Conservation (phyloP, 202 grass and related monocot genomes). For the Musa balbisiana region DNA sequence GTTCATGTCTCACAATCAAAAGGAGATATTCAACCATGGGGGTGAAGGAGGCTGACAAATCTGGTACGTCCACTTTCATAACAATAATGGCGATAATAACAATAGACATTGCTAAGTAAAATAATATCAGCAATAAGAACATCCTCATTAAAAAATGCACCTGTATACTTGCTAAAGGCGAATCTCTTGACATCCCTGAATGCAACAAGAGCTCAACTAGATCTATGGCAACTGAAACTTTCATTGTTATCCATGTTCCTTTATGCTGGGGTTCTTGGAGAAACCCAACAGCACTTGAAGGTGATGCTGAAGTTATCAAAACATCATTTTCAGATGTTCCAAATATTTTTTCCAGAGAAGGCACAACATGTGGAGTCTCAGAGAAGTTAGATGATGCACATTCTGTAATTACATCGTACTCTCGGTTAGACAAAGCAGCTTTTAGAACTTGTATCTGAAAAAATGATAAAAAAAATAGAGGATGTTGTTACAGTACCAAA, state of each 20-base stretch:
- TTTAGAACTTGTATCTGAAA: constrained; percentile 79
- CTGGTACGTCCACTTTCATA: no score
- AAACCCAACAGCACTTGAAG: constrained; percentile 38
- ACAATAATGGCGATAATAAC: neutral
- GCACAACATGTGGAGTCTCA: constrained; percentile 58
- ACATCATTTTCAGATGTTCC: constrained; percentile 38
- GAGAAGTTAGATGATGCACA: constrained; percentile 90
- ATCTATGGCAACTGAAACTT: constrained; percentile 59
- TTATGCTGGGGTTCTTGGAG: constrained; percentile 18
- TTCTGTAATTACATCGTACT: constrained; percentile 92
- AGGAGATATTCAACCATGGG: no score
- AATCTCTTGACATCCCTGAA: constrained; percentile 77
- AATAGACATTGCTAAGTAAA: neutral
- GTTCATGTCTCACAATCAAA: no score
- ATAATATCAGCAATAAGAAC: neutral
- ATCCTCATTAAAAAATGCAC: constrained; percentile 24
- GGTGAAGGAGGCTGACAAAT: no score
- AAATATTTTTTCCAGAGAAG: constrained; percentile 51
- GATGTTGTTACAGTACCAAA: neutral
- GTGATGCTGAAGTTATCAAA: constrained; percentile 33
- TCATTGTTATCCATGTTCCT: constrained; percentile 74
- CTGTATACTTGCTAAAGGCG: constrained; percentile 74
- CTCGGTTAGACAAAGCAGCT: constrained; percentile 79
- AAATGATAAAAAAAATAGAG: constrained; percentile 19
- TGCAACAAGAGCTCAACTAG: constrained; percentile 88